Conservation (phyloP, 371 early-diverging fungal species). For the Catenaria anguillulae region DNA sequence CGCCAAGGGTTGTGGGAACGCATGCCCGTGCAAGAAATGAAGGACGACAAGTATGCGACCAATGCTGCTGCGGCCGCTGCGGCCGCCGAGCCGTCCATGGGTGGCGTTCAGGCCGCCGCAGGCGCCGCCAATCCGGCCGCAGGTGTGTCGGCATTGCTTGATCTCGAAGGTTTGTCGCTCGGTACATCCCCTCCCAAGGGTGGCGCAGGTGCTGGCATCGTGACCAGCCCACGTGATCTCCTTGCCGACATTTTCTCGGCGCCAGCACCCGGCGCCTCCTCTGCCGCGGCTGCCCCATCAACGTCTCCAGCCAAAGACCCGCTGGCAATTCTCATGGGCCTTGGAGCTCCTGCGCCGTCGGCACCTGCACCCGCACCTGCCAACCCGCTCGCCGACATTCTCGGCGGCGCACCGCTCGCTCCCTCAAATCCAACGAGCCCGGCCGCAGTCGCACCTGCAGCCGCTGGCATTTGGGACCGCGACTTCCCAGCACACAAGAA, state of each 20-base stretch:
- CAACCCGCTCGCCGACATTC: neutral
- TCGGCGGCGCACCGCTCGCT: neutral
- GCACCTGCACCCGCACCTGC: neutral
- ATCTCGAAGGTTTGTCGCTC: neutral
- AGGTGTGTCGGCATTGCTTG: neutral
- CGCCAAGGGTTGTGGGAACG: constrained; percentile 74
- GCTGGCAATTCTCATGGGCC: neutral
- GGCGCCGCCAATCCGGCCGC: neutral
- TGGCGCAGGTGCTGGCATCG: too few species aligned
- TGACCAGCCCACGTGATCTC: neutral
- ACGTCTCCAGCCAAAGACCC: neutral
- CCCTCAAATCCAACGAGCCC: neutral
- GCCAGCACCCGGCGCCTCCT: neutral
- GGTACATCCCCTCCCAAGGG: neutral
- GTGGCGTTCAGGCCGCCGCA: neutral
- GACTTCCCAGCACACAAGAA: constrained; percentile 3
- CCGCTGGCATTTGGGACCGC: neutral
- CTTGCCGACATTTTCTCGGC: neutral
- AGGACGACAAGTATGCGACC: constrained; percentile 17
- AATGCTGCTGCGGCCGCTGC: neutral
- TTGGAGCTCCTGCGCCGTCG: neutral
- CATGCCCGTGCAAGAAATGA: constrained; percentile 76
- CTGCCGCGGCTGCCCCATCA: too few species aligned
- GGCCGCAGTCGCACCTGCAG: neutral
- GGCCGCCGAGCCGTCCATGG: too few species aligned